Conservation (phyloP, 805 yeast species). For the Saturnispora ahearnii region DNA sequence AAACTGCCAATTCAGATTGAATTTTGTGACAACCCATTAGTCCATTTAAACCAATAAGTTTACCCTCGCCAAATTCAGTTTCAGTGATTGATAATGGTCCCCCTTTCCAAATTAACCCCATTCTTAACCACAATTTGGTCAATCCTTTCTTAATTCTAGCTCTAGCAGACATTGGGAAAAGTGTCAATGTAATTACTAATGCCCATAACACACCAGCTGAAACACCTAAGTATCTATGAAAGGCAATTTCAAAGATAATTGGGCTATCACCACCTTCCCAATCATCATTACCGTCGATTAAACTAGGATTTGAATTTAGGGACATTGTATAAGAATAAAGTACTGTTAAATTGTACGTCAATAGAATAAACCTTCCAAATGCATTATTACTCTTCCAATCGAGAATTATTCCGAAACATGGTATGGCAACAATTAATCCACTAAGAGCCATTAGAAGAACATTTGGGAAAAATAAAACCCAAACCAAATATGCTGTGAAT, state of each 20-base stretch:
- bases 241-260: conserved; percentile 61
- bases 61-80: conserved; percentile 19
- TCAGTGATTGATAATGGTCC: conserved; percentile 52
- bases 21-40: conserved; percentile 38
- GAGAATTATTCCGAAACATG: conserved; percentile 50
- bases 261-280: conserved; percentile 67
- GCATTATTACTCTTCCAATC: conserved; percentile 58
- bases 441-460: conserved; percentile 40
- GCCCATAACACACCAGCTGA: conserved; percentile 73
- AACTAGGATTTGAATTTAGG: conserved; percentile 28
- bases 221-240: conserved; percentile 69
- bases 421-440: conserved; percentile 40
- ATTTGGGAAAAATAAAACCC: conserved; percentile 52
- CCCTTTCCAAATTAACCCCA: conserved; percentile 74
- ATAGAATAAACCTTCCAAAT: conserved; percentile 58
- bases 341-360: conserved; percentile 73
- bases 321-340: conserved; percentile 65
- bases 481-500: conserved; percentile 44
- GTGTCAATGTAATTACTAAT: conserved; percentile 50
- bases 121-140: conserved; percentile 63
- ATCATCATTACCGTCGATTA: conserved; percentile 40
- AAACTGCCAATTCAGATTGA: conserved; percentile 49
- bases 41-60: conserved; percentile 37
- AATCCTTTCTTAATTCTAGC: conserved; percentile 55
- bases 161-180: conserved; percentile 73